Conservation (phyloP, 1,284 basidiomycete genomes). For the Papiliotrema nemorosa region DNA sequence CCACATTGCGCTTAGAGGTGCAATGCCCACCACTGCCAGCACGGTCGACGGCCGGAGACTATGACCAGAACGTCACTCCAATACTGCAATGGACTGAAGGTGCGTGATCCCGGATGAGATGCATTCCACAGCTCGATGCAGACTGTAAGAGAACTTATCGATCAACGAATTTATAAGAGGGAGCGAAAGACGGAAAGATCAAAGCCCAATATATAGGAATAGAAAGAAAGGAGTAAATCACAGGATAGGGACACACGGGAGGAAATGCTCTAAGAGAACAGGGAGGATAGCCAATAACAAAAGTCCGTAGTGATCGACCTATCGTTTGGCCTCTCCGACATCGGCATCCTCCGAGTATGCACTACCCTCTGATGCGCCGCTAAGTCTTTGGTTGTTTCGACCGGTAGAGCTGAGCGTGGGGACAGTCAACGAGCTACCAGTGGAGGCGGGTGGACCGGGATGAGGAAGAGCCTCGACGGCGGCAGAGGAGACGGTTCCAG, state of each 20-base stretch:
- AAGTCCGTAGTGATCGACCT: background rate
- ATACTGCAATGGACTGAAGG: too few relatives aligned
- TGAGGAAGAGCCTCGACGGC: conserved; percentile 32
- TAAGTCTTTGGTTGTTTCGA: background rate
- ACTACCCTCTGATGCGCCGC: conserved; percentile 1
- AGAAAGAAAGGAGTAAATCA: background rate
- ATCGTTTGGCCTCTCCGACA: conserved; percentile 8
- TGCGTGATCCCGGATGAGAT: too few relatives aligned
- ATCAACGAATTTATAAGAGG: conserved; percentile 1
- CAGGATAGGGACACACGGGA: background rate
- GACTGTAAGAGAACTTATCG: too few relatives aligned
- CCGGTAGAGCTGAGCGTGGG: background rate
- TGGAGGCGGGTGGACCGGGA: conserved; percentile 18
- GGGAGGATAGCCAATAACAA: background rate
- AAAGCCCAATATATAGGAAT: background rate
- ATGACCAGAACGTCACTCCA: too few relatives aligned
- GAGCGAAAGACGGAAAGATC: background rate
- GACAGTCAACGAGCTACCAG: background rate
- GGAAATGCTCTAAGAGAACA: background rate
- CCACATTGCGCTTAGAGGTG: too few relatives aligned
- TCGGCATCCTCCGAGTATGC: conserved; percentile 9
- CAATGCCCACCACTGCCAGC: too few relatives aligned
- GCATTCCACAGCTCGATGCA: too few relatives aligned
- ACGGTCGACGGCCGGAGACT: too few relatives aligned
- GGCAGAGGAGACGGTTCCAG: conserved; percentile 30